phyloP scores from a whole-genome alignment of 2,329 filamentous ascomycete species.

The Alternaria arbusti region DNA sequence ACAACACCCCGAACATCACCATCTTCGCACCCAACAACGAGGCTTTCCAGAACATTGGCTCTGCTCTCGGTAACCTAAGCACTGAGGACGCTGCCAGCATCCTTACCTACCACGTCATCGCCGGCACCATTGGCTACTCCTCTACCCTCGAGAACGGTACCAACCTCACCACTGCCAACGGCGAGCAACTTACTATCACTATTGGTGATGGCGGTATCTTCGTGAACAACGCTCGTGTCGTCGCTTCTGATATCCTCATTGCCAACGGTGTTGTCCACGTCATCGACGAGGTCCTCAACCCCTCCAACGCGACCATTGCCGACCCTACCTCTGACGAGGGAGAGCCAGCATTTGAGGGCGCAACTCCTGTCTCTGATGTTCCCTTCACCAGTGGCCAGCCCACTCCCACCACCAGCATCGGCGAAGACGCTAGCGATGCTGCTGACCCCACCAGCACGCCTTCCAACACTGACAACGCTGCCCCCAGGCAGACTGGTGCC shows the following conservation, averaged over 20 bases:
- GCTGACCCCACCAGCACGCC: conserved; percentile 29
- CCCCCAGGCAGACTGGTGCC: conserved; percentile 47
- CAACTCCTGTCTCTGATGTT: conserved; percentile 54
- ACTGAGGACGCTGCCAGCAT: conserved; percentile 58
- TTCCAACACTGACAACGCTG: conserved; percentile 18
- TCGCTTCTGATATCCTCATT: conserved; percentile 52
- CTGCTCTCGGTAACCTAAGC: conserved; percentile 56
- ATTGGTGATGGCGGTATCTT: conserved; percentile 46
- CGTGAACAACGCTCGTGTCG: conserved; percentile 54
- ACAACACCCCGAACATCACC: conserved; percentile 59
- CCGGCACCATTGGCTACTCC: conserved; percentile 62
- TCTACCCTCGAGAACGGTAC: conserved; percentile 52
- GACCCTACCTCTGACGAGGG: conserved; percentile 54
- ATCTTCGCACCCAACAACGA: conserved; percentile 69
- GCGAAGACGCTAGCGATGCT: conserved; percentile 41
- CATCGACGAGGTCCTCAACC: conserved; percentile 65
- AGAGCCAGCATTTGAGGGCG: conserved; percentile 60
- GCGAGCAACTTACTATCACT: conserved; percentile 50
- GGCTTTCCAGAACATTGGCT: conserved; percentile 65
- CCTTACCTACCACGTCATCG: conserved; percentile 70
- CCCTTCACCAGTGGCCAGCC: conserved; percentile 65
- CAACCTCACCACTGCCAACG: conserved; percentile 46
- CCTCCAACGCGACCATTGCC: conserved; percentile 54
- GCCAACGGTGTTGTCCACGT: conserved; percentile 59
- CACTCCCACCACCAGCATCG: conserved; percentile 52